A percentile compares a stretch with the other conserved stretches of the same genome.
phyloP scores from a whole-genome alignment of 1,284 basidiomycete genomes.

The Psilocybe mexicana region DNA sequence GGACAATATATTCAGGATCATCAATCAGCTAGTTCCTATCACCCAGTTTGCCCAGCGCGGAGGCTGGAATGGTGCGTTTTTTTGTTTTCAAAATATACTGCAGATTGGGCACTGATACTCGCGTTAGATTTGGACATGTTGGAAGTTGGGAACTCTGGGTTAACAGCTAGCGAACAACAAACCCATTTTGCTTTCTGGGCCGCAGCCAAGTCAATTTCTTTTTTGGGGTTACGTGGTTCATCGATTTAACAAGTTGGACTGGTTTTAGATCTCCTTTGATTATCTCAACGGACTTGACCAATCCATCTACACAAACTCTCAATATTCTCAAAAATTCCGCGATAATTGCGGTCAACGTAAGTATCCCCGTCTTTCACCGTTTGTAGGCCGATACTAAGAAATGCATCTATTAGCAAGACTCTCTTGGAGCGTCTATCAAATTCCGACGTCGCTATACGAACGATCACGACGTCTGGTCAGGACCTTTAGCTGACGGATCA shows the following conservation, averaged over 20 bases:
- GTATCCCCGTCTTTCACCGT: constrained; percentile 12
- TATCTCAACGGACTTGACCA: constrained; percentile 44
- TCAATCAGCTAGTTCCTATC: constrained; percentile 51
- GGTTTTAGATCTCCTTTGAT: constrained; percentile 43
- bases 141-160: constrained; percentile 46
- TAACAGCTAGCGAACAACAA: constrained; percentile 44
- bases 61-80: constrained; percentile 39
- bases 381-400: background rate
- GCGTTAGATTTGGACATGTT: constrained; percentile 44
- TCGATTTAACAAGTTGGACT: background rate
- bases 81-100: background rate
- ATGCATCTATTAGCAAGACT: constrained; percentile 43
- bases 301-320: constrained; percentile 33
- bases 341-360: constrained; percentile 45
- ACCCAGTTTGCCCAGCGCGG: constrained; percentile 46
- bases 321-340: constrained; percentile 41
- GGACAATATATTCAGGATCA: constrained; percentile 48
- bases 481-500: constrained; percentile 49
- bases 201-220: constrained; percentile 37
- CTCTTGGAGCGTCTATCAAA: constrained; percentile 44
- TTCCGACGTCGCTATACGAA: constrained; percentile 51
- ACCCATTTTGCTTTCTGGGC: constrained; percentile 54
- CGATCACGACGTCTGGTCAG: constrained; percentile 51
- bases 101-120: background rate
- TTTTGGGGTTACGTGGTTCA: background rate